These are phyloP conservation scores for Pythium dissotocum DNA, from an alignment of 352 stramenopile genomes.

Conservation along the genomic window DNA sequence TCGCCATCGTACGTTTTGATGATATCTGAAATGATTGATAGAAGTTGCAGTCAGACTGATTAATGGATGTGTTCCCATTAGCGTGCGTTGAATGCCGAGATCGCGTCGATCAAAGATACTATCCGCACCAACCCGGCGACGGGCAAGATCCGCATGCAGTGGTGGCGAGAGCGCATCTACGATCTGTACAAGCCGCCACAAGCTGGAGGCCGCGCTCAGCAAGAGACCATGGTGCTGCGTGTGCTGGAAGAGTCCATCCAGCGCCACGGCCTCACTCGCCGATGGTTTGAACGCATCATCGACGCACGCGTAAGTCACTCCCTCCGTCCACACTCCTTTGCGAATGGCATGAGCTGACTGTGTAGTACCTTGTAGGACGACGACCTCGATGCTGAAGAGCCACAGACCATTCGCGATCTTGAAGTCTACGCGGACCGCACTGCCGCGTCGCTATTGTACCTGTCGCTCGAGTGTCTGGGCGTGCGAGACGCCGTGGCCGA, in stretches of 20 bases:
- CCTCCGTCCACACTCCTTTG: background rate
- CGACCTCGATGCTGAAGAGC: constrained; percentile 84
- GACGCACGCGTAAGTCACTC: constrained; percentile 65
- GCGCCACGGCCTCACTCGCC: constrained; percentile 74
- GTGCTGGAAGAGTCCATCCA: constrained; percentile 69
- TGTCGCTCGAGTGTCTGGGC: constrained; percentile 86
- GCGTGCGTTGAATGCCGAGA: constrained; percentile 90
- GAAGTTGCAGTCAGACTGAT: background rate
- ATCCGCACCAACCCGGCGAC: constrained; percentile 81
- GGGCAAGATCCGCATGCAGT: constrained; percentile 91
- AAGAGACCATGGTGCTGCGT: constrained; percentile 67
- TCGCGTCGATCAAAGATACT: constrained; percentile 89
- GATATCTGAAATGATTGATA: background rate
- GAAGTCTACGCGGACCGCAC: constrained; percentile 89
- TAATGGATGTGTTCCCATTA: constrained; percentile 24
- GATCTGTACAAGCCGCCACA: constrained; percentile 51
- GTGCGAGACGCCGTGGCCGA: constrained; percentile 76
- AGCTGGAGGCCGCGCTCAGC: constrained; percentile 13
- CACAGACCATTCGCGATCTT: constrained; percentile 65
- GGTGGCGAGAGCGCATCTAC: constrained; percentile 88
- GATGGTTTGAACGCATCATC: constrained; percentile 91
- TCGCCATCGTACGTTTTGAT: constrained; percentile 61
- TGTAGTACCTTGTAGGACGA: constrained; percentile 43
- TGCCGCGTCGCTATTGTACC: constrained; percentile 86
- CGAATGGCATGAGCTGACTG: background rate